Evolutionary conservation across 257 asterid genomes (phyloP).

Genomic region (Echium plantagineum): DNA sequence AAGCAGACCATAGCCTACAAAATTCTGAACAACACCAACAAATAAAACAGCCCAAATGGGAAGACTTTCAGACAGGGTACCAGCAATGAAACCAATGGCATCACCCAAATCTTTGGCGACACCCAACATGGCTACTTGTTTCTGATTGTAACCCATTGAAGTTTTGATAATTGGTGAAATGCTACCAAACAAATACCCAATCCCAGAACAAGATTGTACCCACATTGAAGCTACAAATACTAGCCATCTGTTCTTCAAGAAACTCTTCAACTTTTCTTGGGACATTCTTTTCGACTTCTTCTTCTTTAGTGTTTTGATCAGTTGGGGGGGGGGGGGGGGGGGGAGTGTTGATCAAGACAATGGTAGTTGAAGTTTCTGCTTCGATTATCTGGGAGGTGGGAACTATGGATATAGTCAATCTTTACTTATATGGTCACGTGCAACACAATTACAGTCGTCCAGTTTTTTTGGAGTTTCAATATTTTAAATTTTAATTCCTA

Average conservation of each 20-base stretch:
- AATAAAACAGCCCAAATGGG: constrained; percentile 67
- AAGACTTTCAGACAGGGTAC: constrained; percentile 48
- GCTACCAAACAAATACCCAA: constrained; percentile 80
- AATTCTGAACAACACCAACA: constrained; percentile 68
- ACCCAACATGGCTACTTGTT: constrained; percentile 68
- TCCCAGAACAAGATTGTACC: constrained; percentile 84
- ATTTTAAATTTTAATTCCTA: no score
- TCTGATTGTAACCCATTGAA: constrained; percentile 59
- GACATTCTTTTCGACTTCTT: no score
- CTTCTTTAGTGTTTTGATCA: no score
- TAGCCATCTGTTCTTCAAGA: constrained; percentile 67
- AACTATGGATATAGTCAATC: no score
- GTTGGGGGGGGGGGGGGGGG: no score
- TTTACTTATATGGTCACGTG: no score
- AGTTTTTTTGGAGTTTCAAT: no score
- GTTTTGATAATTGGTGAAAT: constrained; percentile 70
- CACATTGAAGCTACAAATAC: constrained; percentile 95
- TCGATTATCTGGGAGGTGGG: no score
- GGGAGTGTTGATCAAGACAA: no score
- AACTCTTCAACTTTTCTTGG: constrained; percentile 19
- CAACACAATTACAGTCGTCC: no score
- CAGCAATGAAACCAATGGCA: constrained; percentile 72
- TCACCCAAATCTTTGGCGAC: constrained; percentile 91
- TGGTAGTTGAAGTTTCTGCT: no score
- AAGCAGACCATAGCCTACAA: constrained; percentile 75